Conservation (phyloP, 2,329 filamentous ascomycete genomes). For the Tolypocladium paradoxum region DNA sequence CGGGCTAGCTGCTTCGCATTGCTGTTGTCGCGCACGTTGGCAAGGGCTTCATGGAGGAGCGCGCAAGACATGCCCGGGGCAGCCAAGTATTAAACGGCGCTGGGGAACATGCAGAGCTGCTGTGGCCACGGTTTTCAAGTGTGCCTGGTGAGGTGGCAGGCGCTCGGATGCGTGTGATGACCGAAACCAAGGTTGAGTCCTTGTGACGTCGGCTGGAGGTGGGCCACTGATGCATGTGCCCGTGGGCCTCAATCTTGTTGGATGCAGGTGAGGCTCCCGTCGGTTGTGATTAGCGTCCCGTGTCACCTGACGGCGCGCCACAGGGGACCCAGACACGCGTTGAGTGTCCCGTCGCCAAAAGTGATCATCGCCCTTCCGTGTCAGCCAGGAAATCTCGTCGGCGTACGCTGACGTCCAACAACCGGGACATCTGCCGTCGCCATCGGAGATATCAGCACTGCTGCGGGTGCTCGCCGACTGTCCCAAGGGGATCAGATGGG, state of each 20-base stretch:
- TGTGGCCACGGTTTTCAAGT: neutral
- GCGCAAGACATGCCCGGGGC: neutral
- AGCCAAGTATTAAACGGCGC: neutral
- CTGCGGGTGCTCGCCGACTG: neutral
- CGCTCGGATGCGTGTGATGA: neutral
- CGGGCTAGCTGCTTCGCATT: neutral
- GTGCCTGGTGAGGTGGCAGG: neutral
- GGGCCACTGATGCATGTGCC: neutral
- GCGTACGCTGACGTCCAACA: neutral
- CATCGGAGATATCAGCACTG: neutral
- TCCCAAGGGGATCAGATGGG: neutral
- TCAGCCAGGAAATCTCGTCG: neutral
- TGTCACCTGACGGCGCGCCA: slow-evolving; percentile 17
- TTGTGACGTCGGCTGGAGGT: neutral
- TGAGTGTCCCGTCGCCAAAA: neutral
- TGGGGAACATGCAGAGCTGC: neutral
- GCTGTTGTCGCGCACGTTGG: neutral
- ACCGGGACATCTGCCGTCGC: neutral
- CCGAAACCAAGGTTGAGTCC: neutral
- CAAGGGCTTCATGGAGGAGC: neutral
- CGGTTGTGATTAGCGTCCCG: neutral
- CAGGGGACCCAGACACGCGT: neutral
- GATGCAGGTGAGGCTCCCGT: no score
- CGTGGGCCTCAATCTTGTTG: no score
- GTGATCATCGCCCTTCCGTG: neutral